A percentile compares a stretch with the other conserved stretches of the same genome.
These are phyloP conservation scores for Lepidium didymum DNA, from an alignment of 345 rosid species.

Conservation along the genomic window DNA sequence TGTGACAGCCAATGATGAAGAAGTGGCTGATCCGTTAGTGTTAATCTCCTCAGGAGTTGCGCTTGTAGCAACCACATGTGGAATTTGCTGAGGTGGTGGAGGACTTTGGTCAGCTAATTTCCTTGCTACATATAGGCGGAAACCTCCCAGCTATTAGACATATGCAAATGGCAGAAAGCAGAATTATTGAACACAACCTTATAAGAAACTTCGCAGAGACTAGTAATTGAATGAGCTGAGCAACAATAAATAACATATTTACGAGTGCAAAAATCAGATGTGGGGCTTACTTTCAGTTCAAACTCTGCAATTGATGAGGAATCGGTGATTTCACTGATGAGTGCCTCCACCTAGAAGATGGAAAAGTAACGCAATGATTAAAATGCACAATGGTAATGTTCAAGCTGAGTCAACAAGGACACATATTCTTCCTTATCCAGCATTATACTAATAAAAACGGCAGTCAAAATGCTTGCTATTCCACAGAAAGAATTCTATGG, in stretches of 20 bases:
- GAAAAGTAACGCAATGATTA: neutral
- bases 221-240: neutral
- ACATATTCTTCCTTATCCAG: neutral
- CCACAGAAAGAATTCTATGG: neutral
- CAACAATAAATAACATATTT: neutral
- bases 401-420: neutral
- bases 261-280: neutral
- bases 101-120: slow-evolving; percentile 35
- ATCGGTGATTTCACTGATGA: slow-evolving; percentile 54
- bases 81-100: slow-evolving; percentile 33
- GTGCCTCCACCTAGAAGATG: slow-evolving; percentile 58
- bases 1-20: slow-evolving; percentile 54
- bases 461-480: neutral
- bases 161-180: neutral
- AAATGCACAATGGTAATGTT: neutral
- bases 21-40: slow-evolving; percentile 49
- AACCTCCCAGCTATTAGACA: slow-evolving; percentile 54
- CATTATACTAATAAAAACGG: neutral
- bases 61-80: slow-evolving; percentile 23
- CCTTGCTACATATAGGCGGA: slow-evolving; percentile 58
- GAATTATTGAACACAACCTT: neutral
- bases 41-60: slow-evolving; percentile 16
- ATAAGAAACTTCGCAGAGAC: neutral
- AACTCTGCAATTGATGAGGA: slow-evolving; percentile 70
- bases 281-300: slow-evolving; percentile 62